Base-by-base conservation (phyloP, 768 basidiomycete species). In the Hygrophoropsis aurantiaca region DNA sequence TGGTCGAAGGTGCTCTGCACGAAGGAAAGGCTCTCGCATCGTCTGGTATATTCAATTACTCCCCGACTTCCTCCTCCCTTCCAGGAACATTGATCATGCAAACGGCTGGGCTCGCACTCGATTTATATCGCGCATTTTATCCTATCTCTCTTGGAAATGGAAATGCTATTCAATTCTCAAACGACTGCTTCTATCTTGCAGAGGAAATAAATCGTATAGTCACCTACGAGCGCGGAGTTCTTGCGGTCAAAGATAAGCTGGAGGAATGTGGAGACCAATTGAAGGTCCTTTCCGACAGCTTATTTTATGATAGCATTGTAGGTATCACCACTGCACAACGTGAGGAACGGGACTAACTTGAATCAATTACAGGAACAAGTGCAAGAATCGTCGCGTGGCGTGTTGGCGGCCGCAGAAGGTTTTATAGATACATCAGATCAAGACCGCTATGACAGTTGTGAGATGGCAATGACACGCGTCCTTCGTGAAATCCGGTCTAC, bases 81-180 rank as follows among this genome's bases (percentile, higher is more conserved):
- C 75, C 79, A 16, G 85, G 87, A 9, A 70, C 66, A 2, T 67
- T 84, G 18, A 71, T 94, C 20, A 58, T 79, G 36, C 78, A 84
- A 52, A 74, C 85, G 1, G 77, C 85, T 15, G 70, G 81, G 2
- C 76, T 84, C 15, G 73, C 84, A 2, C 72, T 95, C 45, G 92
- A 94, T 44, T 69, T 97, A 8, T 88, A 84, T 66, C 78, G 87
- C 36, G 89, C 90, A 1, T 62, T 97, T 20, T 82, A 88, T 60
- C 90, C 90, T 11, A 74, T 87, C 30, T 64, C 88, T 24, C 63
- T 73, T 30, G 69, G 75, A 0, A 69, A 84, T 9, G 80, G 79
- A 16, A 66, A 73, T 21, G 72, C 77, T 1, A 84, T 95, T 77
- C 79, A 81, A 40, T 87, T 87, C 60, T 83, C 89, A 15, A 97